Base-by-base conservation (phyloP, 176 grass and related monocot species). In the Cymbopogon citratus region DNA sequence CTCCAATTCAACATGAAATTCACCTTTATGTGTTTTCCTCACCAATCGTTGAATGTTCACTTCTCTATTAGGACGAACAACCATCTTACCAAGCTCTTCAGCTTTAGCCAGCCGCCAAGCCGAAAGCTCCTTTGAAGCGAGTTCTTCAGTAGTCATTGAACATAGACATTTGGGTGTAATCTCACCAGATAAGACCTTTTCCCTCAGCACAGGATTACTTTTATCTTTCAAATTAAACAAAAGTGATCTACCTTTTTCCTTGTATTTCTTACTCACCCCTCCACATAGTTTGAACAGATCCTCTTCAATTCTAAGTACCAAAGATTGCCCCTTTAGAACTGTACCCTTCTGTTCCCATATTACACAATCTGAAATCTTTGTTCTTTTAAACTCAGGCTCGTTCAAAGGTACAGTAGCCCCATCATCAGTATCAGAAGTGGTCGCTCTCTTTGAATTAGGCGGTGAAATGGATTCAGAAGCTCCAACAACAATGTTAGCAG, bases 231-330 rank as follows among this genome's bases (percentile, higher is more conserved):
- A 75, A 77, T 94, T 97, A 48, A 92, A 97, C 71, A 91, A 75
- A 45, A 94, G 86, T 23, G 92, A 94, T 73, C 90, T 90, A 78
- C 78, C 92, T 77, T 94, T 94, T 78, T 97, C 92, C 77, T 86
- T 97, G 62, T 94, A 97, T 83, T 91, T 94, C 88, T 94, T 97
- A 82, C 84, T 94, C 65, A 92, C 92, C 64, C 84, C 90, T 36
- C 83, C 90, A 78, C 92, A 97, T 63, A 92, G 83, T 52, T 69
- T 81, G 77, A 94, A 97, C 59, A 97, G 70, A 29, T 92, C 92
- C 66, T 85, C 80, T 91, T 97, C 95, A 72, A 97, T 97, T 81
- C 44, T 74, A 31, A 48, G 87, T 51, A 84, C 81, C 76, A 97
- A 59, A 49, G 2, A 78, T 77, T 89, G 84, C 27, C 51, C 80